These are phyloP conservation scores for Athelia sp. DNA, from an alignment of 1,284 basidiomycete species.

Conservation along the genomic window DNA sequence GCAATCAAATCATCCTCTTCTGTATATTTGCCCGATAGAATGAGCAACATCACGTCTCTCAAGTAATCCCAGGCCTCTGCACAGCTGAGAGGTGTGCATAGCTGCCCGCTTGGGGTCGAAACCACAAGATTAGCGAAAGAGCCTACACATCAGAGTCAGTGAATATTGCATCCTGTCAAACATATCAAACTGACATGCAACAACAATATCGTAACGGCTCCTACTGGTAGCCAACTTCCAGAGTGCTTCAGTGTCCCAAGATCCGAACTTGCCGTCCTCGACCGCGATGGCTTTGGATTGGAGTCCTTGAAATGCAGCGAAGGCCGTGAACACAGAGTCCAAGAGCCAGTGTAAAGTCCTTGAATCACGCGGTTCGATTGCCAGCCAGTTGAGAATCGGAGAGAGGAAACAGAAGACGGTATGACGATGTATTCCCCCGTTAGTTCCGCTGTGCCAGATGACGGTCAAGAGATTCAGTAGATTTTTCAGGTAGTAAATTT, in stretches of 20 bases:
- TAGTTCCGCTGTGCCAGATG: constrained; percentile 24
- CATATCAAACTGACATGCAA: constrained; percentile 24
- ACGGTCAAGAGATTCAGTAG: constrained; percentile 27
- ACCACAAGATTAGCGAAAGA: constrained; percentile 46
- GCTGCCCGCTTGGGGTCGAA: constrained; percentile 14
- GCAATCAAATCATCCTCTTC: constrained; percentile 45
- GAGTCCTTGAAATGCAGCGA: constrained; percentile 18
- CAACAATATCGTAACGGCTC: constrained; percentile 22
- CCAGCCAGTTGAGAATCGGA: constrained; percentile 17
- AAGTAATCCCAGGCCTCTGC: constrained; percentile 54
- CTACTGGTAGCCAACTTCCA: constrained; percentile 25
- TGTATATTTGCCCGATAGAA: constrained; percentile 35
- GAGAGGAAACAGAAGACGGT: constrained; percentile 22
- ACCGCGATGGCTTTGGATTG: neutral
- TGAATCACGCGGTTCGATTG: constrained; percentile 6
- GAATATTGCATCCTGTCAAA: neutral
- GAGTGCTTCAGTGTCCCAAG: constrained; percentile 17
- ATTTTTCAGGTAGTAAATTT: neutral
- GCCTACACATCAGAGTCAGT: constrained; percentile 28
- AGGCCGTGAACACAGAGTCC: constrained; percentile 24
- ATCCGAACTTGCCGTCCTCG: constrained; percentile 4
- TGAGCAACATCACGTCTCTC: constrained; percentile 41
- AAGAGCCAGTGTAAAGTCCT: constrained; percentile 15
- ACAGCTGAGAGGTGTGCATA: constrained; percentile 29
- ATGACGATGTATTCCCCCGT: constrained; percentile 13